Base-by-base conservation (phyloP, 2,329 filamentous ascomycete genomes). In the Xylaria sp. region DNA sequence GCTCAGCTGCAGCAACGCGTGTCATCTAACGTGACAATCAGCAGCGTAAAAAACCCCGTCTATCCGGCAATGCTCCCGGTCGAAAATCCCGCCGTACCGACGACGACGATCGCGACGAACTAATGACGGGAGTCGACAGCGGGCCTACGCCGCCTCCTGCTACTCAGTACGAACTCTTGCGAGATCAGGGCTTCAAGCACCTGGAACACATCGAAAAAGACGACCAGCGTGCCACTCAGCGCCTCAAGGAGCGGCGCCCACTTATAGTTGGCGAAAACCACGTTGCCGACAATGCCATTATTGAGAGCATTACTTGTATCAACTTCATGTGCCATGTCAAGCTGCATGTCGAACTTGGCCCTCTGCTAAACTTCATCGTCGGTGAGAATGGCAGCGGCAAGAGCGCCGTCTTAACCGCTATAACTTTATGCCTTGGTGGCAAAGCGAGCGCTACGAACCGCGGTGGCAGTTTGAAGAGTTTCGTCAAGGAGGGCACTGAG, bases 321-420 rank as follows among this genome's bases (percentile, higher is more conserved):
- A 97, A 97, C 73, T 97, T 97, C 75, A 97, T 97, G 94, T 97
- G 93, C 70, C 94, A 99, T 72, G 80, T 86, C 50, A 86, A 88
- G 58, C 82, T 97, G 16, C 85, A 88, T 49, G 89, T 96, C 61
- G 83, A 89, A 59, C 80, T 99, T n/a, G 94, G 94, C 0, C 94
- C 94, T 0, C 79, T 97, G 44, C 95, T 99, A 74, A 99, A 99
- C 75, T 99, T 99, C 75, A 92, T 99, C 63, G 92, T 97, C 58
- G 94, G 94, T 13, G 92, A 96, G 73, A 99, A 99, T 71, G 94
- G 94, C 37, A 97, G 93, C 71, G 94, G 94, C 42, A 99, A 99
- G 78, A 99, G 94, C 73, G 94, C 94, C 2, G 89, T 97, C 11
- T 78, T 99, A 34, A 97, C 94, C 0, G 94, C 92, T 3, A 84